A percentile compares a stretch with the other conserved stretches of the same genome.
These are phyloP conservation scores for Luvunga scandens DNA, from an alignment of 345 rosid genomes.

Conservation along the genomic window DNA sequence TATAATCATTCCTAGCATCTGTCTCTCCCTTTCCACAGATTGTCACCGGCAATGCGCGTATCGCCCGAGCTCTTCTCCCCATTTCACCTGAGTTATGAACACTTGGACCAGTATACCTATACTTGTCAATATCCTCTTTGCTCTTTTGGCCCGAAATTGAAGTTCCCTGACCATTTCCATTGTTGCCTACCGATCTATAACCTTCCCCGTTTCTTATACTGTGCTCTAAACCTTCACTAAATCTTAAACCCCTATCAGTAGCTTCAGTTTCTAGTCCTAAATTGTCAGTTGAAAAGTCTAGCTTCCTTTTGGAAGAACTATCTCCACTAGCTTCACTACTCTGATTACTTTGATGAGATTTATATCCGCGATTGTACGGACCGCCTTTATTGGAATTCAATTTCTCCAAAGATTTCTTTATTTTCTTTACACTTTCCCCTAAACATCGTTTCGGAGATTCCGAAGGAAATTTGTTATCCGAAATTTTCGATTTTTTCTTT, in stretches of 20 bases:
- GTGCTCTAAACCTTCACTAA: not conserved
- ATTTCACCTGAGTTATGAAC: not conserved
- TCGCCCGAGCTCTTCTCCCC: constrained; percentile 8
- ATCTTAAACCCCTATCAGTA: not conserved
- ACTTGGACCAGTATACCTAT: constrained; percentile 15
- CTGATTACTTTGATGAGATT: constrained; percentile 5
- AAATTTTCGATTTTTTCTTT: constrained; percentile 15
- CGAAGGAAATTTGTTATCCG: constrained; percentile 6
- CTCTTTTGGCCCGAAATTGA: not conserved
- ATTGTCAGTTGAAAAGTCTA: constrained; percentile 15
- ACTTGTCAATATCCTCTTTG: constrained; percentile 26
- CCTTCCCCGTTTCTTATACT: not conserved
- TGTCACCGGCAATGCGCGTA: constrained; percentile 28
- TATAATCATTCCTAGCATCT: not conserved
- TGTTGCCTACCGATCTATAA: not conserved
- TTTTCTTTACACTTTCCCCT: constrained; percentile 4
- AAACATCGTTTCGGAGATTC: constrained; percentile 8
- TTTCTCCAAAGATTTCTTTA: constrained; percentile 26
- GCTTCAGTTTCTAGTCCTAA: constrained; percentile 15
- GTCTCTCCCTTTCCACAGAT: constrained; percentile 1
- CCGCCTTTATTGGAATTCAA: constrained; percentile 9
- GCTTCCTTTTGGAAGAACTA: constrained; percentile 19
- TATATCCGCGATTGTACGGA: not conserved
- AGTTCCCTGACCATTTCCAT: not conserved
- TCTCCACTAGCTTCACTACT: constrained; percentile 10